Evolutionary conservation across 2,329 filamentous ascomycete genomes (phyloP), one percentile per base, ranked within the genome.

Genomic region (Elsinoe arachidis): DNA sequence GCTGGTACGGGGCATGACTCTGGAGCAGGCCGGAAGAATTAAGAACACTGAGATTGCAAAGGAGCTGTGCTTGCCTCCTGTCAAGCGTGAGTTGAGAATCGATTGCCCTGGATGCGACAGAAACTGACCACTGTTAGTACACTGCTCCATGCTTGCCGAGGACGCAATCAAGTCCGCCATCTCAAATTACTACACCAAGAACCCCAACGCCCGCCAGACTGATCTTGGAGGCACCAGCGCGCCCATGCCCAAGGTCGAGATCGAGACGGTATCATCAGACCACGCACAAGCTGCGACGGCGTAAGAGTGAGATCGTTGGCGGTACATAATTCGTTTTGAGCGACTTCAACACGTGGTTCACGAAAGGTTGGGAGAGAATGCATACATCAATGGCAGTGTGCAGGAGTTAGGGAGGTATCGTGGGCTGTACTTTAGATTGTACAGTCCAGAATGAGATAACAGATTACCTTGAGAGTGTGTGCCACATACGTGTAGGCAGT

Each of bases 11-110:
- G 93, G 93, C 60, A 99, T 97, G 92, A 95, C 87, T 12, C 75
- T 99, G 63, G 93, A 99, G 66, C 90, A 99, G 72, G 93, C 95
- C 34, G 85, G 85, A 56, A 86, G 87, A 76, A 88, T 99, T 66
- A 87, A 90, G 77, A 99, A 99, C 76, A 96, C 92, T 2, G 91
- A 99, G 75, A 99, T 99, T 70, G 93, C 93, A 37, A 95, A 95
- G 79, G 95, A 99, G 76, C 79, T 96, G 58, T 93, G 89, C 69
- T 74, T 93, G 68, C 90, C 89, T 35, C 89, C 90, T 61, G 89
- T 95, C 53, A 95, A 95, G 77, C 74, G 88, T 90, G 76, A 74
- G 85, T 83, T 47, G 34, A 11, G 38, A 11, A 33, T 17, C 38
- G 44, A 17, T 41, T 47, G 26, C 37, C 7, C 53, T 12, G 26